Conservation (phyloP, 169 alveolate genomes). For the Plasmodium knowlesi region DNA sequence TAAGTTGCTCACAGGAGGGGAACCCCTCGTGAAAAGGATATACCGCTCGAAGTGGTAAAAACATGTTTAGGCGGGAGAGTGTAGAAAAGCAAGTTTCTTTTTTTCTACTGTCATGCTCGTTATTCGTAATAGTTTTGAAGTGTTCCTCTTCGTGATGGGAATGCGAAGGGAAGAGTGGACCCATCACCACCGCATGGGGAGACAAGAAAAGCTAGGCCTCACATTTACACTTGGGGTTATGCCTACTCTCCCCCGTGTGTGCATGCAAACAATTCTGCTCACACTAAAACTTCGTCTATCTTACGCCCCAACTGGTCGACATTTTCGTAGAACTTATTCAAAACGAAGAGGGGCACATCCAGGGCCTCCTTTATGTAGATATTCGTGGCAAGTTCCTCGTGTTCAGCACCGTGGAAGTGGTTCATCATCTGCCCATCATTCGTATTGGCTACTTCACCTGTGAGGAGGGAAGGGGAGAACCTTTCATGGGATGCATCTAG, state of each 20-base stretch:
- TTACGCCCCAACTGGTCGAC: slow-evolving; percentile 15
- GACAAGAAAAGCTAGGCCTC: not conserved
- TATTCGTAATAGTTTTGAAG: not conserved
- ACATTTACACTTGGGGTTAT: not conserved
- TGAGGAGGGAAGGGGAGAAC: not conserved
- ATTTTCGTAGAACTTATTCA: slow-evolving; percentile 30
- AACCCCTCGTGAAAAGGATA: not conserved
- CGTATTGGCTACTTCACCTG: not conserved
- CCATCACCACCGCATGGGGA: not conserved
- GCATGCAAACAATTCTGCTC: not conserved
- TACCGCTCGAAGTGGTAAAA: not conserved
- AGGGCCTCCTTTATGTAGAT: slow-evolving; percentile 31
- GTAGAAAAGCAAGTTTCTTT: not conserved
- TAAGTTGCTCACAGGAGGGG: not conserved
- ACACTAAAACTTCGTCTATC: not conserved
- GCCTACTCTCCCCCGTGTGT: not conserved
- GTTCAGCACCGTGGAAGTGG: not conserved
- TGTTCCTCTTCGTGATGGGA: not conserved
- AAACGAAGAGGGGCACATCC: slow-evolving; percentile 52
- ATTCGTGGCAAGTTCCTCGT: slow-evolving; percentile 13
- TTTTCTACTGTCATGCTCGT: not conserved
- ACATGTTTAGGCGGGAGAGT: not conserved
- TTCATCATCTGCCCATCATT: not conserved
- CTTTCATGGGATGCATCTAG: not conserved
- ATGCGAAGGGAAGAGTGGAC: not conserved